A percentile compares a stretch with the other conserved stretches of the same genome.
Conservation (phyloP, 2,329 filamentous ascomycete species). For the Neocatenulostroma microsporum region DNA sequence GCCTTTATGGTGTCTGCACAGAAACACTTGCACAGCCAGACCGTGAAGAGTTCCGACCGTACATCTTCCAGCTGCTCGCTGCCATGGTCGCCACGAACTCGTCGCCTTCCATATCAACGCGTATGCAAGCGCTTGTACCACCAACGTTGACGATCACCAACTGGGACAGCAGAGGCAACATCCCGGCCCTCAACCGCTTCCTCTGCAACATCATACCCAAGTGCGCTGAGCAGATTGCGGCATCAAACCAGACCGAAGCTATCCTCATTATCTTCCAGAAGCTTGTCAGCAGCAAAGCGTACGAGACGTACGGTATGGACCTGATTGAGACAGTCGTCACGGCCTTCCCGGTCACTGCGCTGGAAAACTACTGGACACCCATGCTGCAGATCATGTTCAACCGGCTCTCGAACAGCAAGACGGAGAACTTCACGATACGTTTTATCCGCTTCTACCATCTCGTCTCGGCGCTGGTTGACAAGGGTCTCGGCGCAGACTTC, state of each 20-base stretch:
- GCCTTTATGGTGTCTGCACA: slow-evolving; percentile 76
- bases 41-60: slow-evolving; percentile 89
- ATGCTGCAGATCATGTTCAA: slow-evolving; percentile 78
- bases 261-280: slow-evolving; percentile 96
- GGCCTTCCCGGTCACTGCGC: slow-evolving; percentile 62
- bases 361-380: slow-evolving; percentile 70
- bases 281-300: slow-evolving; percentile 70
- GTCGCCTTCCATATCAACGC: slow-evolving; percentile 65
- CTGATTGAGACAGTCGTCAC: slow-evolving; percentile 73
- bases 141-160: slow-evolving; percentile 72
- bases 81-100: slow-evolving; percentile 83
- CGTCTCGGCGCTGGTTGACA: slow-evolving; percentile 68
- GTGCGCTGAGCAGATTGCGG: slow-evolving; percentile 62
- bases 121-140: slow-evolving; percentile 70
- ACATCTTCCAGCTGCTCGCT: slow-evolving; percentile 91
- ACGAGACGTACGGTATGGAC: slow-evolving; percentile 82
- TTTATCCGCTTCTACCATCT: slow-evolving; percentile 96
- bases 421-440: slow-evolving; percentile 75
- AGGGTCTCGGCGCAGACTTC: slow-evolving; percentile 84
- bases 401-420: slow-evolving; percentile 61
- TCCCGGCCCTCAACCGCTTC: slow-evolving; percentile 81
- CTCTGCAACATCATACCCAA: slow-evolving; percentile 76
- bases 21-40: slow-evolving; percentile 71
- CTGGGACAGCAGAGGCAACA: slow-evolving; percentile 90
- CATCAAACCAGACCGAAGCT: slow-evolving; percentile 73